phyloP scores from a whole-genome alignment of 371 early-diverging fungal species.

The Nosema granulosis region DNA sequence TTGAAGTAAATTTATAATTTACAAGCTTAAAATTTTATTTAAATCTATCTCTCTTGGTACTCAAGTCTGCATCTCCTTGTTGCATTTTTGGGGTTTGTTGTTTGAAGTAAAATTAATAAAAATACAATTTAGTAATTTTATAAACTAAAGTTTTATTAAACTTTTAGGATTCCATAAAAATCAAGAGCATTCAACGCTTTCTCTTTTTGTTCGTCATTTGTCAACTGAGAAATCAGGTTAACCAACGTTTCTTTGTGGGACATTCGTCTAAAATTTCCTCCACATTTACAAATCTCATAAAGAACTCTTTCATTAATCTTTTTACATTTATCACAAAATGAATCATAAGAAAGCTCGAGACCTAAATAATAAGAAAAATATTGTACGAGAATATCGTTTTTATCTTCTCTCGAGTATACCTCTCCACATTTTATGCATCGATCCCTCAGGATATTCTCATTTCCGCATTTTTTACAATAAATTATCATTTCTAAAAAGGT shows the following conservation, averaged over 20 bases:
- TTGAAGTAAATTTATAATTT: not conserved
- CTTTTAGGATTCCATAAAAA: not conserved
- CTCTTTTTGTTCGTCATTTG: not conserved
- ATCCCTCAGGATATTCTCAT: conserved; percentile 48
- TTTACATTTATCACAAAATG: conserved; percentile 47
- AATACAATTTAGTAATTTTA: not conserved
- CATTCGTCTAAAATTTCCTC: conserved; percentile 42
- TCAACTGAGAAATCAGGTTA: not conserved
- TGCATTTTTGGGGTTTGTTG: no score
- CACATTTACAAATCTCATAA: conserved; percentile 53
- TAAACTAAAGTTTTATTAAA: not conserved
- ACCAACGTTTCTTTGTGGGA: conserved; percentile 11
- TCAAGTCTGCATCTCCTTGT: no score
- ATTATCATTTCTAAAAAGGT: conserved; percentile 9
- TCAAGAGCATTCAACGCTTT: not conserved
- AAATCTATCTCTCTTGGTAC: no score
- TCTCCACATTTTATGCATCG: conserved; percentile 52
- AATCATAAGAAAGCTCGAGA: conserved; percentile 24
- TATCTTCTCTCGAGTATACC: conserved; percentile 11
- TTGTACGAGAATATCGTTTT: conserved; percentile 33
- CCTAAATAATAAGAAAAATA: conserved; percentile 37
- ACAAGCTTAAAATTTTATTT: no score
- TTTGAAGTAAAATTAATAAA: conserved; percentile 4
- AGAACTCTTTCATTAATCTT: conserved; percentile 42
- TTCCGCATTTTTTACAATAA: conserved; percentile 49